Evolutionary conservation across 164 flowering plant species (phyloP).

Genomic region (Umbilicus rupestris): DNA sequence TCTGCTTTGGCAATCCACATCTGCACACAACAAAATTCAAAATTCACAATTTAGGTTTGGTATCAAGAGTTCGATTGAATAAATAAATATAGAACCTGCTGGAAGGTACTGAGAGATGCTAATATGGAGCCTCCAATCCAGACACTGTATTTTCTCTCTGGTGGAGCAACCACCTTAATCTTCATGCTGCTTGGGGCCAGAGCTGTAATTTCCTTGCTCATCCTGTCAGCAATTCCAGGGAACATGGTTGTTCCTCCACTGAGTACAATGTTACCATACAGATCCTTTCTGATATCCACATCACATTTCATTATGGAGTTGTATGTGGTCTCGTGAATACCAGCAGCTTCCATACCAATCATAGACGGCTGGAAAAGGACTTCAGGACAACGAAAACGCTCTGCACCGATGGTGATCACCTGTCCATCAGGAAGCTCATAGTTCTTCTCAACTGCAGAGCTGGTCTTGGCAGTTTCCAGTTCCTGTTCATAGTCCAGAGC

Average conservation of each 20-base stretch:
- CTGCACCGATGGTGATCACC: slow-evolving; percentile 3
- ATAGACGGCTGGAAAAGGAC: not conserved
- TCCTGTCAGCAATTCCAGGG: slow-evolving; percentile 4
- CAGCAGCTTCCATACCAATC: slow-evolving; percentile 5
- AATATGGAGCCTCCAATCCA: slow-evolving; percentile 1
- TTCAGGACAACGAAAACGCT: not conserved
- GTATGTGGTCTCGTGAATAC: slow-evolving; percentile 2
- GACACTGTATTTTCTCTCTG: not conserved
- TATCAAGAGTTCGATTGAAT: too few species aligned
- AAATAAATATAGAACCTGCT: not conserved
- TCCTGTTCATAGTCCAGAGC: slow-evolving; percentile 4
- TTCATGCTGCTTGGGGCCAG: slow-evolving; percentile 4
- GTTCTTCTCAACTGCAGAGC: not conserved
- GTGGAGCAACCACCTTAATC: slow-evolving; percentile 6
- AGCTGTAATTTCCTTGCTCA: slow-evolving; percentile 3
- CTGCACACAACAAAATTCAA: not conserved
- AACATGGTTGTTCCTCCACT: slow-evolving; percentile 4
- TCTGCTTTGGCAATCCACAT: not conserved
- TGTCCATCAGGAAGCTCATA: slow-evolving; percentile 3
- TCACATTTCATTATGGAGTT: slow-evolving; percentile 4
- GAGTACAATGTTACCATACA: slow-evolving; percentile 2
- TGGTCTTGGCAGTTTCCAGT: not conserved
- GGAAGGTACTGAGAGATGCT: slow-evolving; percentile 1
- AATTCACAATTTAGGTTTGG: too few species aligned
- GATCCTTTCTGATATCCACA: slow-evolving; percentile 3